Evolutionary conservation across 2,329 filamentous ascomycete species (phyloP).

Genomic region (Stagonosporopsis rhizophila): DNA sequence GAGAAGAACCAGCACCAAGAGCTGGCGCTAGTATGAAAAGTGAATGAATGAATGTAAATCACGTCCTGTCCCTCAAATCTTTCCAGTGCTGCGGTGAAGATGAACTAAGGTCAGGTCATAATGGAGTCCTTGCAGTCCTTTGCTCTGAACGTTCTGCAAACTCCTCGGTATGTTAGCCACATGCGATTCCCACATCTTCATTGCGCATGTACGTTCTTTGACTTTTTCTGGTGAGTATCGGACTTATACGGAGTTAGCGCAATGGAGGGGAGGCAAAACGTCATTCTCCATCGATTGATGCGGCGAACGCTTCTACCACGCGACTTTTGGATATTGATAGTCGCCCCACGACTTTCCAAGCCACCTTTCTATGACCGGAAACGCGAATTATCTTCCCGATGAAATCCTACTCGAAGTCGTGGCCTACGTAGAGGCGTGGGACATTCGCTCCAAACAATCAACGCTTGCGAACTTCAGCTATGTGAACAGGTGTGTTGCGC

Average conservation of each 20-base stretch:
- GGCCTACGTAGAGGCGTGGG: conserved; percentile 48
- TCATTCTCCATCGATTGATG: conserved; percentile 9
- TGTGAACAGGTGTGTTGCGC: conserved; percentile 34
- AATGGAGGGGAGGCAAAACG: conserved; percentile 5
- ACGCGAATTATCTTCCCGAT: conserved; percentile 57
- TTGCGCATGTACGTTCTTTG: neutral
- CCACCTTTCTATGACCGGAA: neutral
- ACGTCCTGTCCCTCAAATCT: neutral
- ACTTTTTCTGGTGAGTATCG: neutral
- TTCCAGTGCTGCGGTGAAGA: neutral
- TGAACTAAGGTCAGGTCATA: neutral
- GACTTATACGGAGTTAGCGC: conserved; percentile 5
- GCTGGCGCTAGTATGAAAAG: neutral
- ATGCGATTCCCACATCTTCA: neutral
- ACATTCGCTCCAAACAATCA: conserved; percentile 49
- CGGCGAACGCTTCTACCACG: conserved; percentile 3
- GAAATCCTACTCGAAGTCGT: conserved; percentile 63
- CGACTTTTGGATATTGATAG: conserved; percentile 1
- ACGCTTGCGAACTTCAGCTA: conserved; percentile 61
- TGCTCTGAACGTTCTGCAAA: neutral
- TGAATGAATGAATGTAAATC: neutral
- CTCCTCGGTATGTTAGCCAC: neutral
- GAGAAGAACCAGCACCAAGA: neutral
- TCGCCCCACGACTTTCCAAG: too few relatives aligned
- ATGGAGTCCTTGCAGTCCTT: neutral